phyloP scores from a whole-genome alignment of 148 eudicot species.

The Nepenthes gracilis region DNA sequence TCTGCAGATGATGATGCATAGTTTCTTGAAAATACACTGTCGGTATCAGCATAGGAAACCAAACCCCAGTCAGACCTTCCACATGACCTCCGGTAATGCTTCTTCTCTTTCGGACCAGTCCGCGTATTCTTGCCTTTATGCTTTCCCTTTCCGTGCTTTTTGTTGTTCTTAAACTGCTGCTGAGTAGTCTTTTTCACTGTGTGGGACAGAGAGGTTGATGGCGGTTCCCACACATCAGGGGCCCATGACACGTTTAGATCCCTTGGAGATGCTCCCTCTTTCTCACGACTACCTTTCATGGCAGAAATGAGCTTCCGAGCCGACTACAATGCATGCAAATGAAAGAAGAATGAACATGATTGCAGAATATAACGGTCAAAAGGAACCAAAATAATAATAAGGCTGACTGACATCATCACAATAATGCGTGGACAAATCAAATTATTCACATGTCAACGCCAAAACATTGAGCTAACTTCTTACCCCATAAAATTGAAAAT shows the following conservation, averaged over 20 bases:
- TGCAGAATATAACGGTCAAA: not conserved
- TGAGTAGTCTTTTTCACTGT: constrained; percentile 34
- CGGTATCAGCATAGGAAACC: constrained; percentile 16
- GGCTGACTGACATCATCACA: too few species aligned
- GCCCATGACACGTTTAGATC: constrained; percentile 74
- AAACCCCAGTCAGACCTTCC: constrained; percentile 25
- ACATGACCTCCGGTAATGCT: constrained; percentile 34
- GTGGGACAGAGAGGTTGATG: constrained; percentile 52
- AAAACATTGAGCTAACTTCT: too few species aligned
- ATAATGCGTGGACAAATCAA: too few species aligned
- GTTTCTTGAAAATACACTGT: constrained; percentile 15
- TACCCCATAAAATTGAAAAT: too few species aligned
- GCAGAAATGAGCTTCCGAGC: constrained; percentile 66
- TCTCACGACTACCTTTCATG: constrained; percentile 84
- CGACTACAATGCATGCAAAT: constrained; percentile 16
- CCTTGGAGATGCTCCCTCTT: constrained; percentile 37
- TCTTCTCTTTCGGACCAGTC: constrained; percentile 51
- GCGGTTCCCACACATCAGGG: constrained; percentile 88
- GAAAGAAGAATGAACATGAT: not conserved
- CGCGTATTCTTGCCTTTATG: constrained; percentile 55
- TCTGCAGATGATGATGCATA: constrained; percentile 16
- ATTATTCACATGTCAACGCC: too few species aligned
- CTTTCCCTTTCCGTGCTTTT: constrained; percentile 56
- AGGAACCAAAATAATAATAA: not conserved
- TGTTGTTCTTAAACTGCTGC: constrained; percentile 33